Conservation (phyloP, 805 yeast species). For the Candida boidinii region DNA sequence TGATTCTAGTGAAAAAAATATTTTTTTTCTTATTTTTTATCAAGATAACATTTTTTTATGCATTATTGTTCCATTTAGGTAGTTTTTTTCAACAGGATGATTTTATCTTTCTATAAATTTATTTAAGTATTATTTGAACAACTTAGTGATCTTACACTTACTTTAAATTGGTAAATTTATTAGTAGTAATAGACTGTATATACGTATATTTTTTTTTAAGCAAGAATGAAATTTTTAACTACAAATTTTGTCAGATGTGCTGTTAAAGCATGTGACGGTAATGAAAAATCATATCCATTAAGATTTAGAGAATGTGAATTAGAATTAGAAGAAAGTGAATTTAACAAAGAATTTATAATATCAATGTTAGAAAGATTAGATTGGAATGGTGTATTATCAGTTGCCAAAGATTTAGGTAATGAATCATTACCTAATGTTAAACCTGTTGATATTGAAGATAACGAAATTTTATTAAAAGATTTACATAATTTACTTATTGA, state of each 20-base stretch:
- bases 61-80: too few relatives aligned
- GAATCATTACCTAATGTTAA: conserved; percentile 47
- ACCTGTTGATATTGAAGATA: conserved; percentile 38
- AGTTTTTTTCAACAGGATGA: too few relatives aligned
- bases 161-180: too few relatives aligned
- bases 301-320: conserved; percentile 59
- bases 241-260: conserved; percentile 95
- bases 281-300: conserved; percentile 76
- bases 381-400: conserved; percentile 77
- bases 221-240: conserved; percentile 83
- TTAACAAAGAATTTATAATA: conserved; percentile 68
- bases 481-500: conserved; percentile 74
- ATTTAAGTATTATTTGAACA: too few relatives aligned
- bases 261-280: conserved; percentile 66
- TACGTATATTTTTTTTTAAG: too few relatives aligned
- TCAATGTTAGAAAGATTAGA: conserved; percentile 76
- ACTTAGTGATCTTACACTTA: too few relatives aligned
- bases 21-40: too few relatives aligned
- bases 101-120: too few relatives aligned
- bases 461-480: conserved; percentile 56
- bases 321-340: conserved; percentile 72
- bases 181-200: too few relatives aligned
- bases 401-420: conserved; percentile 72
- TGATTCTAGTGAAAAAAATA: too few relatives aligned
- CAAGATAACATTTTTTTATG: too few relatives aligned